These are phyloP conservation scores for Trichaptum fuscoviolaceum DNA, from an alignment of 768 basidiomycete species.

Conservation along the genomic window DNA sequence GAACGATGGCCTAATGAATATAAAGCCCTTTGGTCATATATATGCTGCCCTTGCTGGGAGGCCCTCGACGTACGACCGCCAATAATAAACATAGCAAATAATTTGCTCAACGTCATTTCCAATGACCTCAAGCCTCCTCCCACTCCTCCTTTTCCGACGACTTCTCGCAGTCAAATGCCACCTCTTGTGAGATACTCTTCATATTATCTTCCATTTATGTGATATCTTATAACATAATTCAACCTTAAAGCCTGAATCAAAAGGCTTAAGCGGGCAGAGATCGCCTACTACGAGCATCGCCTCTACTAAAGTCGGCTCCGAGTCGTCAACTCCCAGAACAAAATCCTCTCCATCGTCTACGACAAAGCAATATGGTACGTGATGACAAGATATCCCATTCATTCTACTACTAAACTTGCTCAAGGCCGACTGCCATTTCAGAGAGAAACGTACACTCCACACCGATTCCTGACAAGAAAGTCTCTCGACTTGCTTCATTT, in stretches of 20 bases:
- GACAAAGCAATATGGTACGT: not conserved
- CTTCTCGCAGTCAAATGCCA: not conserved
- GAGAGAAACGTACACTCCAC: not conserved
- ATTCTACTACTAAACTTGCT: not conserved
- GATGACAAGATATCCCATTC: not conserved
- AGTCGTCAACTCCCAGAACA: not conserved
- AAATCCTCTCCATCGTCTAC: not conserved
- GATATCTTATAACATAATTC: not conserved
- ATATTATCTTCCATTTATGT: not conserved
- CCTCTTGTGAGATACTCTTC: not conserved
- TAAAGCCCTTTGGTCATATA: not conserved
- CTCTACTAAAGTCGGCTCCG: not conserved
- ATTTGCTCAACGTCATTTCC: not conserved
- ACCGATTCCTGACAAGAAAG: not conserved
- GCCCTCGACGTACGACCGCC: not conserved
- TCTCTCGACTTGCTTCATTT: not conserved
- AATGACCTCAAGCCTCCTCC: not conserved
- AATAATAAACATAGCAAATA: not conserved
- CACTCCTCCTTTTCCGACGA: not conserved
- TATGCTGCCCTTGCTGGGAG: not conserved
- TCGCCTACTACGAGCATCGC: not conserved
- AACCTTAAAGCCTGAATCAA: not conserved
- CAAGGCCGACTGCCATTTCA: not conserved
- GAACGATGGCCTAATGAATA: not conserved
- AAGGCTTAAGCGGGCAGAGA: not conserved